phyloP scores from a whole-genome alignment of 2,329 filamentous ascomycete genomes.

The Aspergillus aculeatus region DNA sequence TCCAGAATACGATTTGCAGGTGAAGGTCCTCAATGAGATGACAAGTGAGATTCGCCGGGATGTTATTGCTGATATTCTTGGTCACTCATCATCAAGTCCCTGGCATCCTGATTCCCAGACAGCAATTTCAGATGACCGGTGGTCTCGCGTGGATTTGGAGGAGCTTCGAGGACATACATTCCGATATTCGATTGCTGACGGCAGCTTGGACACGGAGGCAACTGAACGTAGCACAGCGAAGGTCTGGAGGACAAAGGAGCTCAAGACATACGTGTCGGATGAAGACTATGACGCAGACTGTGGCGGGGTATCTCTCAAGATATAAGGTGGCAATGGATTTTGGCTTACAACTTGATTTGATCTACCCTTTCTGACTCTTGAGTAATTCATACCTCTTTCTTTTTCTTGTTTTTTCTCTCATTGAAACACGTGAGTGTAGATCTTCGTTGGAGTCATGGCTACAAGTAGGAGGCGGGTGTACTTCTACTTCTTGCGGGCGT shows the following conservation, averaged over 20 bases:
- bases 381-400: neutral
- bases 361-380: neutral
- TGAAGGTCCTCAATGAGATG: constrained; percentile 28
- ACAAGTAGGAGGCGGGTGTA: constrained; percentile 3
- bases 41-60: constrained; percentile 23
- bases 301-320: constrained; percentile 3
- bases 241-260: neutral
- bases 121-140: constrained; percentile 6
- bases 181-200: neutral
- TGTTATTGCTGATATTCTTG: constrained; percentile 23
- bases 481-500: constrained; percentile 1
- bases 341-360: neutral
- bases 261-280: constrained; percentile 2
- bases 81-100: constrained; percentile 16
- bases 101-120: constrained; percentile 23
- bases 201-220: neutral
- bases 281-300: constrained; percentile 8
- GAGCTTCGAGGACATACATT: neutral
- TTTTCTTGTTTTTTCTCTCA: neutral
- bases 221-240: neutral
- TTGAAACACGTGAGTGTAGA: neutral
- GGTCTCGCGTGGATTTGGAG: constrained; percentile 2
- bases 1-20: constrained; percentile 13
- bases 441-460: neutral
- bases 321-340: neutral